Conservation (phyloP, 768 basidiomycete species). For the Mycena crocata region DNA sequence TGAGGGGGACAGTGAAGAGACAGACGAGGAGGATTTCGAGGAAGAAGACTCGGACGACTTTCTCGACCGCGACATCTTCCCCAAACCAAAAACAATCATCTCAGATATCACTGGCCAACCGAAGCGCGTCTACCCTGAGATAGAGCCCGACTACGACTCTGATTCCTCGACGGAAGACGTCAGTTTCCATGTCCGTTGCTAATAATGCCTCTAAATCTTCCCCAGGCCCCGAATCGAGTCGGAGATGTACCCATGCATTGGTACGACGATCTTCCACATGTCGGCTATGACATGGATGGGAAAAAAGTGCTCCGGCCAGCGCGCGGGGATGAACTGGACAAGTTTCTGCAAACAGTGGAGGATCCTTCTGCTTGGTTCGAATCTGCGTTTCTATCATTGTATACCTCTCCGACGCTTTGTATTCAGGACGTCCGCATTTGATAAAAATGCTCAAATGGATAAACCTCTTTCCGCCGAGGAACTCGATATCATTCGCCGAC, state of each 20-base stretch:
- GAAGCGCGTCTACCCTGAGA: slow-evolving; percentile 87
- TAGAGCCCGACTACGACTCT: slow-evolving; percentile 91
- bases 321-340: slow-evolving; percentile 96
- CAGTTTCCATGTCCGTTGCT: slow-evolving; percentile 43
- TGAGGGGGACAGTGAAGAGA: slow-evolving; percentile 52
- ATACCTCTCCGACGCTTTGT: neutral
- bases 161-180: slow-evolving; percentile 95
- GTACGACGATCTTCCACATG: slow-evolving; percentile 99
- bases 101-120: slow-evolving; percentile 88
- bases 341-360: slow-evolving; percentile 93
- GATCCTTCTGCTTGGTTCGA: slow-evolving; percentile 90
- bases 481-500: slow-evolving; percentile 91
- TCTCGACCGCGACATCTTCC: slow-evolving; percentile 62
- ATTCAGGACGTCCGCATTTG: slow-evolving; percentile 89
- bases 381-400: too few species aligned
- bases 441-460: slow-evolving; percentile 87
- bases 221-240: slow-evolving; percentile 91
- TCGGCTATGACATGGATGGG: slow-evolving; percentile 96
- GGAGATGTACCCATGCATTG: slow-evolving; percentile 97
- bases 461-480: slow-evolving; percentile 91
- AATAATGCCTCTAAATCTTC: slow-evolving; percentile 26
- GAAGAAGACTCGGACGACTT: slow-evolving; percentile 54
- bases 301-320: slow-evolving; percentile 95
- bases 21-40: slow-evolving; percentile 45
- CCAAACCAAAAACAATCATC: slow-evolving; percentile 74